Conservation (phyloP, 1,139 yeast genomes). For the Groenewaldozyma sp. region DNA sequence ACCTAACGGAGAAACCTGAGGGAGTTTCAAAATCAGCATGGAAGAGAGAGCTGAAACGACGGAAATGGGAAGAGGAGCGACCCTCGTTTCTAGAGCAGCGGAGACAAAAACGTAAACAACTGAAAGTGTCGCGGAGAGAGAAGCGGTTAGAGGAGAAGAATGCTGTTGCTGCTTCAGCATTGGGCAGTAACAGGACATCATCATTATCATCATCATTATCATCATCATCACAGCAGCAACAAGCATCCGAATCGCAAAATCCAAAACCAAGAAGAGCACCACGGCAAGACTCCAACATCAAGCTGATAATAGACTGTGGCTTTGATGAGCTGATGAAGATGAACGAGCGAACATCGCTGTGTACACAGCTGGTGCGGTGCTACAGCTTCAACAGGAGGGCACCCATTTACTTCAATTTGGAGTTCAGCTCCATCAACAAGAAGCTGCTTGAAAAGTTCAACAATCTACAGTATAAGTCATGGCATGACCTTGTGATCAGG, state of each 20-base stretch:
- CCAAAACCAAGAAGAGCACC: conserved; percentile 6
- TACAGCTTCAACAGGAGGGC: conserved; percentile 70
- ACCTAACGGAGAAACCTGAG: conserved; percentile 47
- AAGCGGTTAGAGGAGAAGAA: neutral
- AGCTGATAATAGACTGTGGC: conserved; percentile 69
- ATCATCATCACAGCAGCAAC: no score
- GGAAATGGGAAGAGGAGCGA: conserved; percentile 56
- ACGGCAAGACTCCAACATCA: conserved; percentile 11
- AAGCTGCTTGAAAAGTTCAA: conserved; percentile 62
- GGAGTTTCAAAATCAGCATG: conserved; percentile 82
- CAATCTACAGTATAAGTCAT: conserved; percentile 45
- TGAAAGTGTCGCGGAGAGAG: conserved; percentile 17
- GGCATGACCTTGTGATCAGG: conserved; percentile 47
- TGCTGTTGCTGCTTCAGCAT: neutral
- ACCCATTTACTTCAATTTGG: conserved; percentile 48
- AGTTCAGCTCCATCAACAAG: conserved; percentile 58
- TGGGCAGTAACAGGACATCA: conserved; percentile 5
- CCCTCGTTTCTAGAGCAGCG: conserved; percentile 45
- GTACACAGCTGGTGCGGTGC: conserved; percentile 72
- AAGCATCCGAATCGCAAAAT: neutral
- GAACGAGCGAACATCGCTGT: conserved; percentile 63
- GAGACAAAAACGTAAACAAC: conserved; percentile 40
- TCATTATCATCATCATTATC: conserved; percentile 3
- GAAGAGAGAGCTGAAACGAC: conserved; percentile 57
- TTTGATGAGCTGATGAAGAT: conserved; percentile 85